Percentiles rank a stretch among this genome's conserved stretches.
phyloP scores from a whole-genome alignment of 2,329 filamentous ascomycete genomes.

The Colletotrichum lindemuthianum region DNA sequence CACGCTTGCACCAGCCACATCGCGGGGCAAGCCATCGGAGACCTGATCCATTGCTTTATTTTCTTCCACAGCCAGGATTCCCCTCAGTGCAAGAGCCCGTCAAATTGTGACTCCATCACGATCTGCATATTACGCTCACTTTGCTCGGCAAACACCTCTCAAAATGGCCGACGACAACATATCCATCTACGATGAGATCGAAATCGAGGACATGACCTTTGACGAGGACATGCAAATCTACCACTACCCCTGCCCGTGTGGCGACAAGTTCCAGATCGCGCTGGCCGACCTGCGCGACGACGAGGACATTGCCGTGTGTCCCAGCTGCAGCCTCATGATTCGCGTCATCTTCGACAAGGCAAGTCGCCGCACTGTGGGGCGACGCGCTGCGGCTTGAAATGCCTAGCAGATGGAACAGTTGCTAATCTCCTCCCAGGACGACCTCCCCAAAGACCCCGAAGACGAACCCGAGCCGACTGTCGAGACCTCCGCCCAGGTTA shows the following conservation, averaged over 20 bases:
- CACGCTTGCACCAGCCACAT: conserved; percentile 19
- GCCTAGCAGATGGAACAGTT: neutral
- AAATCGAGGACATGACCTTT: conserved; percentile 98
- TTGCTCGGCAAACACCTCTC: neutral
- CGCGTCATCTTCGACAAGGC: conserved; percentile 91
- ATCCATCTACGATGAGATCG: conserved; percentile 95
- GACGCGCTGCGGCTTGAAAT: neutral
- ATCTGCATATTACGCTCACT: neutral
- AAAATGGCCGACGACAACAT: conserved; percentile 73
- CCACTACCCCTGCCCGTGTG: conserved; percentile 96
- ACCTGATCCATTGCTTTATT: conserved; percentile 1
- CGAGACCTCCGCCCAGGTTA: conserved; percentile 47
- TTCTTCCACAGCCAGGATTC: neutral
- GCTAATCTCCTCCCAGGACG: conserved; percentile 47
- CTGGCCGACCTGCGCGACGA: conserved; percentile 87
- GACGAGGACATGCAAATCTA: conserved; percentile 86
- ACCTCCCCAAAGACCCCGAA: conserved; percentile 53
- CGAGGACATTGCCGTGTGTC: conserved; percentile 95
- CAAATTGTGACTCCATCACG: conserved; percentile 25
- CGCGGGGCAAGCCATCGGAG: conserved; percentile 31
- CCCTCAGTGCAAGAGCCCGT: neutral
- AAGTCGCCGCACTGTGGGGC: conserved; percentile 38
- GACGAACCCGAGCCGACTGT: conserved; percentile 45
- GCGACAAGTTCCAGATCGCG: conserved; percentile 93
- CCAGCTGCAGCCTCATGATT: conserved; percentile 97